These are phyloP conservation scores for Osmanthus fragrans DNA, from an alignment of 257 asterid genomes.

Conservation along the genomic window DNA sequence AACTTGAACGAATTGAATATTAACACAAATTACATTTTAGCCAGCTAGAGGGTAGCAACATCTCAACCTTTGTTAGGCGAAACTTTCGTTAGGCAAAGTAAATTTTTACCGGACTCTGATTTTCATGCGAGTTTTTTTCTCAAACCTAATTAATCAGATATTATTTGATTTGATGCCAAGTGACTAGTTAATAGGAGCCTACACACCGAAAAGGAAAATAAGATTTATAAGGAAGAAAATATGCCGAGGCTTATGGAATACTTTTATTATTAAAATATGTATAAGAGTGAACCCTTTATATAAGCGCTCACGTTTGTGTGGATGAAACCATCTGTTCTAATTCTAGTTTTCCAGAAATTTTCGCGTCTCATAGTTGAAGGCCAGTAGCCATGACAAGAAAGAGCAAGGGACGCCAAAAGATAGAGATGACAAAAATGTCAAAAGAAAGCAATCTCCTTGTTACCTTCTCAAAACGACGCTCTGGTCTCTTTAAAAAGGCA, in stretches of 20 bases:
- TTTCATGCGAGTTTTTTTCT: neutral
- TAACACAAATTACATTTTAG: no score
- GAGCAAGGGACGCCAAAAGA: constrained; percentile 49
- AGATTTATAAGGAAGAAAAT: neutral
- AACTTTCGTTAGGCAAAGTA: no score
- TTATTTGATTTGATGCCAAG: neutral
- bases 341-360: neutral
- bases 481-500: constrained; percentile 49
- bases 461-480: constrained; percentile 51
- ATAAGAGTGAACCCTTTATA: neutral
- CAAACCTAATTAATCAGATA: neutral
- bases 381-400: constrained; percentile 27
- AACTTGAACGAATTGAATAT: no score
- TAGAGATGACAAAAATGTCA: constrained; percentile 45
- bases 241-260: neutral
- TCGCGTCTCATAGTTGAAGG: neutral
- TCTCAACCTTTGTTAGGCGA: neutral
- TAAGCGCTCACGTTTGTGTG: neutral
- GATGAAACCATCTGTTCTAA: neutral
- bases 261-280: no score
- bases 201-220: neutral
- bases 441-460: constrained; percentile 47
- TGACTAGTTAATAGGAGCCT: neutral
- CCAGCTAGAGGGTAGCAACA: neutral
- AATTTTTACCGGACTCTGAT: neutral